Base-by-base conservation (phyloP, 495 filamentous ascomycete genomes). In the Xylaria castorea region DNA sequence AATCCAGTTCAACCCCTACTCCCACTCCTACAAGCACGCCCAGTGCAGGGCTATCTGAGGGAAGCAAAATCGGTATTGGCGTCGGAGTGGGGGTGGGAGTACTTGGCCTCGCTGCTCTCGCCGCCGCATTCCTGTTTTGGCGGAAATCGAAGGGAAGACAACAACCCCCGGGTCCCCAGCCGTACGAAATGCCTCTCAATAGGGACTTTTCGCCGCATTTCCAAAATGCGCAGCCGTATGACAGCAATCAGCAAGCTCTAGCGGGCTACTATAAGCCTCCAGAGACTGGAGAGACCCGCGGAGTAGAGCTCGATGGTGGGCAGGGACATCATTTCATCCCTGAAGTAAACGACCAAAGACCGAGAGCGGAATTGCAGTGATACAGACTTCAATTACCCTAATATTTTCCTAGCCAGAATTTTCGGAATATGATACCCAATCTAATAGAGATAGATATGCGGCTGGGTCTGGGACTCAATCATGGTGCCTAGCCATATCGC, bases 291-390 rank as follows among this genome's bases (percentile, higher is more conserved):
- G 58, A 48, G 11, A 57, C 38, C 22, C 73, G 62, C 46, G 62
- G 66, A 20, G 53, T 53, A 0, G 75, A 76, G 51, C 66, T 76
- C 25, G 70, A 75, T 11, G 72, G 46, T 38, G 63, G 70, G 48
- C 64, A 71, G 25, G 66, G 73, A 27, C 46, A 66, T 51, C 25
- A 65, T n/a, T 71, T 70, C 32, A 16, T 40, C 14, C 63, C 71
- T 8, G 71, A 73, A 38, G 64, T 36, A 42, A 58, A 76, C 22
- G 60, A 71, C 34, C 18, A 62, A 36, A 32, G n/a, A 22, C 16
- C 36, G 8, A 71, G 64, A 38, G 63, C 66, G 16, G 75, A 77
- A 50, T 69, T 77, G 51, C 70, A 74, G 42, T 73, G 73, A 71
- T 75, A n/a, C 62, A 38, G 8, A 25, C 32, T 55, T 40, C 50